These are phyloP conservation scores for Rhizoclosmatium globosum DNA, from an alignment of 192 early-diverging fungal genomes.

Conservation along the genomic window DNA sequence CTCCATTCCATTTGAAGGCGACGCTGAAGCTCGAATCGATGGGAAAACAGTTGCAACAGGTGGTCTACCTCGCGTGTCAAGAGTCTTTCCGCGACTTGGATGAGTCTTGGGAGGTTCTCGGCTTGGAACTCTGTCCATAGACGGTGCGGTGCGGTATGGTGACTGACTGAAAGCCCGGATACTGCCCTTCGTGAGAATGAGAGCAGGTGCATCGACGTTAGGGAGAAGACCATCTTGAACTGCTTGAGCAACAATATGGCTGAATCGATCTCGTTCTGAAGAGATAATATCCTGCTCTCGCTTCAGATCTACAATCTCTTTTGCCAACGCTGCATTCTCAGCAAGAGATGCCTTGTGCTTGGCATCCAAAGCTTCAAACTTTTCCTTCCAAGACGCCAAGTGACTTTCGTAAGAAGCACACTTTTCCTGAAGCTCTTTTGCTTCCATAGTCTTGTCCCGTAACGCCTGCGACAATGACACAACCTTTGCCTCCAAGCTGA, in stretches of 20 bases:
- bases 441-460: slow-evolving; percentile 69
- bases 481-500: slow-evolving; percentile 91
- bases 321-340: slow-evolving; percentile 32
- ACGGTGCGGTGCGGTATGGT: background rate
- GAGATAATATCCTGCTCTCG: background rate
- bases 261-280: slow-evolving; percentile 14
- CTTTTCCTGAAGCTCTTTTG: slow-evolving; percentile 60
- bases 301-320: slow-evolving; percentile 35
- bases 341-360: slow-evolving; percentile 59
- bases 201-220: background rate
- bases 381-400: slow-evolving; percentile 73
- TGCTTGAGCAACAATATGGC: slow-evolving; percentile 7
- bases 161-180: background rate
- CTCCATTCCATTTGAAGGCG: background rate
- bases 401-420: slow-evolving; percentile 70
- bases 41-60: background rate
- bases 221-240: background rate
- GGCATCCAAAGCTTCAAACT: slow-evolving; percentile 64
- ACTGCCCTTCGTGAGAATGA: background rate
- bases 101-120: background rate
- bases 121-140: background rate
- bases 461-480: slow-evolving; percentile 85
- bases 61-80: background rate
- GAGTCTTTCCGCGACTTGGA: background rate
- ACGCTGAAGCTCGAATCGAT: background rate